These are phyloP conservation scores for Sphaerobolus stellatus DNA, from an alignment of 1,284 basidiomycete species.

Conservation along the genomic window DNA sequence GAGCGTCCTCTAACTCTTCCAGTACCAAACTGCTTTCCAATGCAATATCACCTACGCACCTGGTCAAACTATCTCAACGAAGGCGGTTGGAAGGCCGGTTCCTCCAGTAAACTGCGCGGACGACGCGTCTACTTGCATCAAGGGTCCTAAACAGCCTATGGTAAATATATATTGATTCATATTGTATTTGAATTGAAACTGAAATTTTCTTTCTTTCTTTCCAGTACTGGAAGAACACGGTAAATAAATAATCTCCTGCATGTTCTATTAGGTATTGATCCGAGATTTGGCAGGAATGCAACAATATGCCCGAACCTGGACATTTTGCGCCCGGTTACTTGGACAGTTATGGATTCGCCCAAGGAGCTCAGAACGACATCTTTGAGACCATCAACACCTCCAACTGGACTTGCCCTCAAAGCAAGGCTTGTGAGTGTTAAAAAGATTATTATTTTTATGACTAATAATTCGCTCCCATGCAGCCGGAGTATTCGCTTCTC, in stretches of 20 bases:
- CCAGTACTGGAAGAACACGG: conserved; percentile 13
- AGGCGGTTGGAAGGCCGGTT: conserved; percentile 48
- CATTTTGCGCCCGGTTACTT: conserved; percentile 40
- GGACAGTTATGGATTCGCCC: conserved; percentile 54
- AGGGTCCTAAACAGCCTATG: conserved; percentile 22
- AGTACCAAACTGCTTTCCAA: conserved; percentile 73
- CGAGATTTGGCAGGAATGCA: too few species aligned
- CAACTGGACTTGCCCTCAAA: conserved; percentile 13
- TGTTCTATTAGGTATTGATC: too few species aligned
- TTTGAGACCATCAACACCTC: conserved; percentile 36
- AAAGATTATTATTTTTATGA: background rate
- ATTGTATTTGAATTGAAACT: background rate
- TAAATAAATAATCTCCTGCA: background rate
- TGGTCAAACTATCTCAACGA: conserved; percentile 38
- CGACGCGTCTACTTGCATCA: conserved; percentile 27
- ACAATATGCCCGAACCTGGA: conserved; percentile 12
- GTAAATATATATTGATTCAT: conserved; percentile 11
- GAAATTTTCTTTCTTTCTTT: background rate
- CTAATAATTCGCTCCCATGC: background rate
- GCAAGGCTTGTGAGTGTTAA: conserved; percentile 6
- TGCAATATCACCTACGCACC: conserved; percentile 59
- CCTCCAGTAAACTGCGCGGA: conserved; percentile 27
- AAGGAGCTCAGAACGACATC: conserved; percentile 65
- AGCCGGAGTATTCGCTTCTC: conserved; percentile 8
- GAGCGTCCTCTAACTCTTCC: background rate